Base-by-base conservation (phyloP, 495 filamentous ascomycete species). In the Hypoxylon fuscum region DNA sequence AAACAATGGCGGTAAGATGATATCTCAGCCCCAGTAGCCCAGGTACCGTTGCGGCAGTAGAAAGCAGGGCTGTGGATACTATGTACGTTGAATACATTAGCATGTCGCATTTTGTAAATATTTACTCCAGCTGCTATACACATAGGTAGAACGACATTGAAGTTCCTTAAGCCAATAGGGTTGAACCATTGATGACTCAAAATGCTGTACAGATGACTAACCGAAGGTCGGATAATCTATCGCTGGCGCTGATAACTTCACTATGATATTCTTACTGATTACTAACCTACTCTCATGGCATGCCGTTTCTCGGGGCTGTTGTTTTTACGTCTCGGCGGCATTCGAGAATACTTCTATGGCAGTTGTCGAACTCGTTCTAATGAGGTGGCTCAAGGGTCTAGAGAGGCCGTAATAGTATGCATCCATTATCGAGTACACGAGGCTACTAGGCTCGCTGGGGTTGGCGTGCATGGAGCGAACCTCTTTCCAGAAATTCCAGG, bases 401-500 rank as follows among this genome's bases (percentile, higher is more conserved):
- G 2, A 32, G 22, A 23, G 18, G 14, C 21, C 15, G 29, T 21
- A 25, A 45, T 18, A 47, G 25, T 41, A 10, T 20, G 23, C 29
- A 18, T 53, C 47, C 23, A 51, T 53, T 47, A 57, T 48, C 53
- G 47, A 10, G 29, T 41, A 40, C 23, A 20, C 12, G 18, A 25
- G 38, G 31, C 31, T n/a, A n/a, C 11, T 37, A n/a, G n/a, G n/a
- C n/a, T n/a, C n/a, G n/a, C 17, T 50, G 22, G 29, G 62, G 56
- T 66, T 61, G 51, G 52, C 62, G 62, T 55, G 62, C 62, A 57
- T 61, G 41, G 27, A 43, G 45, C 42, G 51, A 46, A 47, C 23
- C 23, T 0, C 21, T 29, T 31, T 44, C 42, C 50, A 58, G 41
- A 58, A n/a, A 48, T 64, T 29, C 34, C 47, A 58, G 52, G 59